A percentile compares a stretch with the other conserved stretches of the same genome.
Evolutionary conservation across 495 filamentous ascomycete genomes (phyloP).

Genomic region (Bacidia rubella): DNA sequence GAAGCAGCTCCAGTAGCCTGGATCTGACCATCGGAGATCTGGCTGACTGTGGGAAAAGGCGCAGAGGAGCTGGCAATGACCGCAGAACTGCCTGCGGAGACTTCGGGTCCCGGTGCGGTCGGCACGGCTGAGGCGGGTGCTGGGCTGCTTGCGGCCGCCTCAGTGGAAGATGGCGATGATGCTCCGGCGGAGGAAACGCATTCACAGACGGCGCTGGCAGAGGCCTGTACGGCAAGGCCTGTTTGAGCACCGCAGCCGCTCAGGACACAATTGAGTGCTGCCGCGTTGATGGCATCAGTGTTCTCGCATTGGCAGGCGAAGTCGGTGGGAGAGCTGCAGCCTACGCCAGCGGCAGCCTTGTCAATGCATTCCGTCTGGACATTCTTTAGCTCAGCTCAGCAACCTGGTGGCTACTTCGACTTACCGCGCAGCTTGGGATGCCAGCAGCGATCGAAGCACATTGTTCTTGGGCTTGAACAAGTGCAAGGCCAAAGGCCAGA

Average conservation of each 20-base stretch:
- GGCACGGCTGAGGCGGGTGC: conserved; percentile 2
- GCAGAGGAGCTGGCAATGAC: neutral
- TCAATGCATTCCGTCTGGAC: conserved; percentile 10
- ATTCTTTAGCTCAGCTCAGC: neutral
- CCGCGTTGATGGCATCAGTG: conserved; percentile 12
- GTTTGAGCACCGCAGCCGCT: conserved; percentile 11
- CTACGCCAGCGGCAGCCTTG: conserved; percentile 9
- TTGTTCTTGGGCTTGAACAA: conserved; percentile 14
- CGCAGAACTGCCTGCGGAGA: conserved; percentile 2
- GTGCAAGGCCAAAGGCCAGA: conserved; percentile 13
- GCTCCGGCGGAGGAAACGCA: conserved; percentile 9
- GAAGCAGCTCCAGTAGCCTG: conserved; percentile 2
- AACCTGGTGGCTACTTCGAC: neutral
- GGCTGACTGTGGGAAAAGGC: neutral
- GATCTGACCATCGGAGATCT: conserved; percentile 1
- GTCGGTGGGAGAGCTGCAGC: conserved; percentile 12
- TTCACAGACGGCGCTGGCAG: conserved; percentile 15
- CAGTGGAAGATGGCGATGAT: neutral
- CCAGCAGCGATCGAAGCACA: conserved; percentile 13
- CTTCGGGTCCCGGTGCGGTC: conserved; percentile 4
- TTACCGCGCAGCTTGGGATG: conserved; percentile 15
- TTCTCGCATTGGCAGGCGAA: conserved; percentile 17
- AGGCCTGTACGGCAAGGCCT: conserved; percentile 12
- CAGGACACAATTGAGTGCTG: conserved; percentile 12
- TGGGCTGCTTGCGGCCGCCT: neutral